Conservation (phyloP, 257 asterid genomes). For the Verbena officinalis region DNA sequence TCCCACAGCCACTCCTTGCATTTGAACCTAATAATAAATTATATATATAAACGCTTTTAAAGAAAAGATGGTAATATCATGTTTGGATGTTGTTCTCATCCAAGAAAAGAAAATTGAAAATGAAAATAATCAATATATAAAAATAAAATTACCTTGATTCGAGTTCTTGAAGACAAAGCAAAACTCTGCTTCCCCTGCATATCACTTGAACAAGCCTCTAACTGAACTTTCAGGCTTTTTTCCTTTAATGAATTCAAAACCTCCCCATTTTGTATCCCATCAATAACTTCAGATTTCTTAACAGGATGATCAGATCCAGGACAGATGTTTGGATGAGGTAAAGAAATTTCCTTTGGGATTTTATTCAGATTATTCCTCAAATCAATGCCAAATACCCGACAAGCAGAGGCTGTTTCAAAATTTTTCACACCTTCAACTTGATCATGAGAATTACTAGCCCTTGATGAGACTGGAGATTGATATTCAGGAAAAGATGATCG, state of each 20-base stretch:
- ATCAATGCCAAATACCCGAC: conserved; percentile 75
- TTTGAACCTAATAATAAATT: conserved; percentile 60
- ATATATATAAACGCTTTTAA: background rate
- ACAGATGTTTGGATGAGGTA: conserved; percentile 19
- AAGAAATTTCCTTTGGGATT: conserved; percentile 31
- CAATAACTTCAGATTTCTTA: conserved; percentile 34
- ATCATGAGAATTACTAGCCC: conserved; percentile 45
- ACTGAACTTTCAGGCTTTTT: conserved; percentile 30
- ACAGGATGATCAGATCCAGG: conserved; percentile 21
- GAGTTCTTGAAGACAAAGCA: conserved; percentile 60
- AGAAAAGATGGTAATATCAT: background rate
- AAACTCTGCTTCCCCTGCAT: conserved; percentile 38
- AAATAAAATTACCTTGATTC: conserved; percentile 65
- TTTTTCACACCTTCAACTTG: conserved; percentile 44
- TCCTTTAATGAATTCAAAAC: conserved; percentile 40
- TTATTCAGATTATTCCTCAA: conserved; percentile 54
- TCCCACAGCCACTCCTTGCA: conserved; percentile 82
- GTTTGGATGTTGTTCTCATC: too few relatives aligned
- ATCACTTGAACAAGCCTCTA: conserved; percentile 43
- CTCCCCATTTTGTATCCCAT: conserved; percentile 31
- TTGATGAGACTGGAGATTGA: conserved; percentile 52
- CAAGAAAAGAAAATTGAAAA: too few relatives aligned
- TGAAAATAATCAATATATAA: too few relatives aligned
- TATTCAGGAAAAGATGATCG: conserved; percentile 39
- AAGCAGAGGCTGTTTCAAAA: conserved; percentile 44